A percentile compares a stretch with the other conserved stretches of the same genome.
Evolutionary conservation across 345 rosid genomes (phyloP).

Genomic region (Hibiscus syriacus): DNA sequence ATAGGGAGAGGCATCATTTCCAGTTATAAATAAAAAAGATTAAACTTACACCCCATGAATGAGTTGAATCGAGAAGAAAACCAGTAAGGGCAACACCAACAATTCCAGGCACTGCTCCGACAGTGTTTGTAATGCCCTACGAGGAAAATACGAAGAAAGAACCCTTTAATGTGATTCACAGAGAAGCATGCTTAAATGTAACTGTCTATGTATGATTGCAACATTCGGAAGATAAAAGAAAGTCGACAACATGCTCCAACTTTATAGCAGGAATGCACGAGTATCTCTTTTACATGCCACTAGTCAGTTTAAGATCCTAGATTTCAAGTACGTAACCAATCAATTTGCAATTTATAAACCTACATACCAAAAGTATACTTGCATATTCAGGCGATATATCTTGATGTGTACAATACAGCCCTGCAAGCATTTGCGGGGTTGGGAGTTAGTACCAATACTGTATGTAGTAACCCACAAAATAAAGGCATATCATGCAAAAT

Average conservation of each 20-base stretch:
- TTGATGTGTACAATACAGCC: conserved; percentile 92
- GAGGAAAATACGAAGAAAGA: conserved; percentile 1
- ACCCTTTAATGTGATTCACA: not conserved
- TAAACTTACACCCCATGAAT: conserved; percentile 90
- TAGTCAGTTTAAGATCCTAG: not conserved
- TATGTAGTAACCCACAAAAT: not conserved
- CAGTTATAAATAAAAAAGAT: not conserved
- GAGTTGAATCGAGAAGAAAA: conserved; percentile 83
- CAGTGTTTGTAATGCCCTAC: conserved; percentile 88
- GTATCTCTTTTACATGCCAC: not conserved
- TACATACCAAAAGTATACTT: conserved; percentile 77
- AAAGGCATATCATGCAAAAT: not conserved
- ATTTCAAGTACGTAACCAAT: not conserved
- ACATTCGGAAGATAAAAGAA: not conserved
- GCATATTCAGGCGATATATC: conserved; percentile 96
- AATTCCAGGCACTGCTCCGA: conserved; percentile 90
- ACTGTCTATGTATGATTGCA: not conserved
- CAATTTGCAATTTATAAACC: conserved; percentile 6
- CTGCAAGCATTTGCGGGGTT: conserved; percentile 28
- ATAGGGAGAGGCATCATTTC: not conserved
- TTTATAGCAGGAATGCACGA: not conserved
- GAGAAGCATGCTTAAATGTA: not conserved
- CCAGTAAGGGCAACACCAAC: conserved; percentile 93
- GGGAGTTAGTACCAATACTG: not conserved
- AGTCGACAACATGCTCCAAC: not conserved